Evolutionary conservation across 2,329 filamentous ascomycete genomes (phyloP), one percentile per base, ranked within the genome.

Genomic region (Pyrenophora graminea): DNA sequence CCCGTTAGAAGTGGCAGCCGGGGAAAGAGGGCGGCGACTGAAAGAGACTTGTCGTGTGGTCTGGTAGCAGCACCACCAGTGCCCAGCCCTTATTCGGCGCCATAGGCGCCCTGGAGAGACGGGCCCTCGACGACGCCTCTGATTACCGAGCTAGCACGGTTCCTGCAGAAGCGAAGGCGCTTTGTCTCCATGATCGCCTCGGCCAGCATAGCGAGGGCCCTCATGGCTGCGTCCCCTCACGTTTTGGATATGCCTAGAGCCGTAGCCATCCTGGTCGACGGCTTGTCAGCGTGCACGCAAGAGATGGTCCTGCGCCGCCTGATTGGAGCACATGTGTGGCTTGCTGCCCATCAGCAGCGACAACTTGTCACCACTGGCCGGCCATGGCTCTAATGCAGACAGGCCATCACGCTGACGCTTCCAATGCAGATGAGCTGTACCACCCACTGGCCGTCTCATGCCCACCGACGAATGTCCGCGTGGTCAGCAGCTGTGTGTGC

Each of bases 161-260:
- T 55, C 57, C 57, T 59, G 57, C 57, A 45, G 52, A 53, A 52
- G 39, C 55, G 41, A 55, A 41, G 53, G 48, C 54, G 45, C 51
- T 43, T 48, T 48, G 55, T 56, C 51, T 53, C 44, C 52, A 53
- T 49, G 46, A 56, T 54, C 52, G 52, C 42, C 50, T 58, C 44
- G 44, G 39, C 33, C n/a, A 34, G 41, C 31, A 34, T 19, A 19
- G 18, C 41, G 41, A 38, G 21, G 34, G 34, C 40, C 36, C 38
- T 46, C 42, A 30, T 30, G 42, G 42, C 48, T 51, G 48, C 38
- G 32, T 48, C 34, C 45, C 39, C 52, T 48, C 49, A 48, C 34
- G 49, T 52, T 52, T 52, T 25, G 31, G 39, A 52, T 31, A 12
- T 47, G 49, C 49, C 17, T 38, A 41, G 39, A 33, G 32, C 32